These are phyloP conservation scores for Monilinia aucupariae DNA, from an alignment of 2,329 filamentous ascomycete genomes.

Conservation along the genomic window DNA sequence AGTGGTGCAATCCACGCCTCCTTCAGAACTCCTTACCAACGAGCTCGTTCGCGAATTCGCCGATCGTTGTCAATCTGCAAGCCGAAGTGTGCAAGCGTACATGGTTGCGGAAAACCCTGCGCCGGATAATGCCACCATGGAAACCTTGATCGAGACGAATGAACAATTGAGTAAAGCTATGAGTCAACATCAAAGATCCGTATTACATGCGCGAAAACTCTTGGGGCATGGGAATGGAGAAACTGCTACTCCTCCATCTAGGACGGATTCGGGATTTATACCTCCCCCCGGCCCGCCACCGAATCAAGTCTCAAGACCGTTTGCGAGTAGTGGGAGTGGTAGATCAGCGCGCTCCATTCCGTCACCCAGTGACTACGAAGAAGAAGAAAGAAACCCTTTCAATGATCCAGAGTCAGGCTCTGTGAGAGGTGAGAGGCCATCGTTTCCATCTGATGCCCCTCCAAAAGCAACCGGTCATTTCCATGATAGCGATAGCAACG, in stretches of 20 bases:
- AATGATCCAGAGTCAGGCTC: conserved; percentile 25
- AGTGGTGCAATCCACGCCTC: conserved; percentile 78
- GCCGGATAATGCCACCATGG: conserved; percentile 90
- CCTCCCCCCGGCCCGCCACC: conserved; percentile 24
- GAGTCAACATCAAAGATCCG: conserved; percentile 76
- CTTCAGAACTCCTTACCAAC: conserved; percentile 68
- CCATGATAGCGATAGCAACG: conserved; percentile 31
- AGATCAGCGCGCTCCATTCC: conserved; percentile 27
- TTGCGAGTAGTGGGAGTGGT: not conserved
- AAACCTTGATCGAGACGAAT: conserved; percentile 88
- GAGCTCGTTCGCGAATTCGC: conserved; percentile 92
- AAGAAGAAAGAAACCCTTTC: conserved; percentile 31
- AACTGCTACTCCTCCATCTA: conserved; percentile 24
- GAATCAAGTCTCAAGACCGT: conserved; percentile 13
- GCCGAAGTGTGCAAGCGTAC: conserved; percentile 76
- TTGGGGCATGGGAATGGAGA: conserved; percentile 39
- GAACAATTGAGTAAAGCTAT: conserved; percentile 80
- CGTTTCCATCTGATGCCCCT: conserved; percentile 29
- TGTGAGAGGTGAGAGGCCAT: conserved; percentile 18
- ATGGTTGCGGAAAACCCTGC: conserved; percentile 73
- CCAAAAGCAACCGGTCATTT: conserved; percentile 28
- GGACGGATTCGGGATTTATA: conserved; percentile 23
- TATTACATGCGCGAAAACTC: conserved; percentile 58
- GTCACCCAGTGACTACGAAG: conserved; percentile 30
- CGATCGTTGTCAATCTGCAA: conserved; percentile 76